A percentile compares a stretch with the other conserved stretches of the same genome.
Evolutionary conservation across 768 basidiomycete genomes (phyloP).

Genomic region (Termitomyces sp.): DNA sequence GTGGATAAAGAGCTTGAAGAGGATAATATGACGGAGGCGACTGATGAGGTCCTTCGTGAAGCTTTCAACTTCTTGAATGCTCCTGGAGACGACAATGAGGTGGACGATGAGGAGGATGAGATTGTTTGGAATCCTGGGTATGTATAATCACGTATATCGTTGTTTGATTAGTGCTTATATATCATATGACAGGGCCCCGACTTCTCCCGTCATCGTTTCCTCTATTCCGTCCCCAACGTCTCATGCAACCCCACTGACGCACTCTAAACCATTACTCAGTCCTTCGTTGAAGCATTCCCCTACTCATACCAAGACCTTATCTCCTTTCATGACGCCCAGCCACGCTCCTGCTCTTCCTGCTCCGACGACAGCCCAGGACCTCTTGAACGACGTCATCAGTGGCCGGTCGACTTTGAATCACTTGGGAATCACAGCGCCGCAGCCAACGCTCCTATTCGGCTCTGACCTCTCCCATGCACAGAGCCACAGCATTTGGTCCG

Average conservation of each 20-base stretch:
- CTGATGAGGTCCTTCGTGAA: constrained; percentile 74
- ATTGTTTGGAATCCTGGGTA: constrained; percentile 74
- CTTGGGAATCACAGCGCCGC: constrained; percentile 27
- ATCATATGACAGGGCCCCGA: constrained; percentile 15
- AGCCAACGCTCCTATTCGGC: constrained; percentile 47
- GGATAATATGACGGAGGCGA: constrained; percentile 62
- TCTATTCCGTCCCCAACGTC: constrained; percentile 26
- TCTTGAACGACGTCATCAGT: constrained; percentile 51
- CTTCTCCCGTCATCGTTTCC: constrained; percentile 21
- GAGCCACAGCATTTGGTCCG: constrained; percentile 62
- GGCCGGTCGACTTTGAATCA: constrained; percentile 18
- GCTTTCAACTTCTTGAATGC: constrained; percentile 49
- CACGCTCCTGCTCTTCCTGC: constrained; percentile 18
- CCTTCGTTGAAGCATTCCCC: constrained; percentile 26
- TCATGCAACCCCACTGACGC: constrained; percentile 28
- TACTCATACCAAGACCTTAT: constrained; percentile 17
- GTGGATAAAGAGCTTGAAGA: constrained; percentile 31
- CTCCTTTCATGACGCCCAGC: constrained; percentile 12
- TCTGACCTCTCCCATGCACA: constrained; percentile 38
- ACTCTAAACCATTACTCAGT: constrained; percentile 25
- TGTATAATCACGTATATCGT: constrained; percentile 4
- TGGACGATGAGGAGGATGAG: constrained; percentile 60
- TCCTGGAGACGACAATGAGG: constrained; percentile 55
- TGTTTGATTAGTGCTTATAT: not conserved
- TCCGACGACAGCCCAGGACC: constrained; percentile 60